A percentile compares a stretch with the other conserved stretches of the same genome.
These are phyloP conservation scores for Exserohilum turcica DNA, from an alignment of 2,329 filamentous ascomycete genomes.

Conservation along the genomic window DNA sequence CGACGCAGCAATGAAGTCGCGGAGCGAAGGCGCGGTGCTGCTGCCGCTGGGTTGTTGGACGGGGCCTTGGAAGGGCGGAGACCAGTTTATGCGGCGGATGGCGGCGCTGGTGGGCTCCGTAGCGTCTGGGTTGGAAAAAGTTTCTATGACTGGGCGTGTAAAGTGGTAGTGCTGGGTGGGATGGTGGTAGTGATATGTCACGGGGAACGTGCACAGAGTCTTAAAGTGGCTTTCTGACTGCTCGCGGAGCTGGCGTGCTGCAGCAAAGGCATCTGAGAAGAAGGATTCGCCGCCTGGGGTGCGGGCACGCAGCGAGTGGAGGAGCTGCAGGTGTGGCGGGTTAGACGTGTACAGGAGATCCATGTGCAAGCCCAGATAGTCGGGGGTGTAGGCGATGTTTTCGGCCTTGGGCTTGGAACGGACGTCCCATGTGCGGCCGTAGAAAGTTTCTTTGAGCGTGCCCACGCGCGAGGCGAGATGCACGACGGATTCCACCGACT, in stretches of 20 bases:
- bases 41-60: conserved; percentile 49
- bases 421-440: conserved; percentile 90
- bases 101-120: conserved; percentile 38
- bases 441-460: conserved; percentile 82
- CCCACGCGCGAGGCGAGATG: conserved; percentile 75
- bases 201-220: conserved; percentile 50
- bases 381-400: conserved; percentile 86
- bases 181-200: conserved; percentile 72
- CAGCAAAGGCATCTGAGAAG: conserved; percentile 77
- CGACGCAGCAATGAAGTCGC: conserved; percentile 51
- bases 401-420: conserved; percentile 79
- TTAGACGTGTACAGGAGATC: conserved; percentile 85
- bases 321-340: conserved; percentile 80
- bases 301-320: conserved; percentile 86
- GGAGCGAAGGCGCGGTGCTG: conserved; percentile 32
- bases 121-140: conserved; percentile 34
- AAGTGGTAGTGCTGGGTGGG: conserved; percentile 65
- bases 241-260: conserved; percentile 54
- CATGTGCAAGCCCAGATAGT: conserved; percentile 86
- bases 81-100: conserved; percentile 66
- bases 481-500: conserved; percentile 67
- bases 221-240: conserved; percentile 37
- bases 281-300: conserved; percentile 81
- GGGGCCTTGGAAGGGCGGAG: conserved; percentile 76
- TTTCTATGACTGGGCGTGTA: conserved; percentile 61